Conservation (phyloP, 805 yeast species). For the Candida silvatica region DNA sequence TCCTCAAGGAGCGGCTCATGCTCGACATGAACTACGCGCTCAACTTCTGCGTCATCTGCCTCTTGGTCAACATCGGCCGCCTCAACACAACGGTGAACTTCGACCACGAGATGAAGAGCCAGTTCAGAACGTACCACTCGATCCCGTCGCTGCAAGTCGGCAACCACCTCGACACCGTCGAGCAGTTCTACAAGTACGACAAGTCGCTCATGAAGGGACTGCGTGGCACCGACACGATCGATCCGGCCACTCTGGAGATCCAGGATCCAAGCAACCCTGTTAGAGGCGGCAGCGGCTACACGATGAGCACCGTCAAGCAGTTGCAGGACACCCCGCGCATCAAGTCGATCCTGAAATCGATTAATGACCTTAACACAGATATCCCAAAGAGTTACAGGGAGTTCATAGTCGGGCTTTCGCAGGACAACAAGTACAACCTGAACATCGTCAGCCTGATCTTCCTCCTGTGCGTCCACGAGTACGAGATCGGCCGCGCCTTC, state of each 20-base stretch:
- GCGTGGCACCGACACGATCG: background rate
- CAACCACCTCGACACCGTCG: conserved; percentile 29
- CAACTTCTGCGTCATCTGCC: conserved; percentile 36
- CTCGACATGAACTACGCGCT: conserved; percentile 34
- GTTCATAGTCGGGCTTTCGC: conserved; percentile 22
- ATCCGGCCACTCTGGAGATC: background rate
- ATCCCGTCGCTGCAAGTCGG: conserved; percentile 82
- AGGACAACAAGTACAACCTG: conserved; percentile 9
- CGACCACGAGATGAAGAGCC: conserved; percentile 92
- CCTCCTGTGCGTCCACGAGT: conserved; percentile 55
- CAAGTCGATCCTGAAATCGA: conserved; percentile 82
- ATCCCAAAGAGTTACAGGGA: conserved; percentile 39
- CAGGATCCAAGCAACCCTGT: conserved; percentile 2
- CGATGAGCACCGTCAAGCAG: conserved; percentile 51
- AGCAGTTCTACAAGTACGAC: conserved; percentile 17
- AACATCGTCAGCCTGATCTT: conserved; percentile 77
- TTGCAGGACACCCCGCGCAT: conserved; percentile 92
- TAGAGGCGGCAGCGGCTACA: conserved; percentile 24
- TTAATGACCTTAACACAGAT: conserved; percentile 59
- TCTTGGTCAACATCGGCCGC: conserved; percentile 85
- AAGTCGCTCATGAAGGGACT: conserved; percentile 12
- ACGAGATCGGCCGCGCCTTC: conserved; percentile 22
- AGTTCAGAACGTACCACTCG: conserved; percentile 85
- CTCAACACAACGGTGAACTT: conserved; percentile 93
- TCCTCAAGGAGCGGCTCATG: conserved; percentile 73